phyloP scores from a whole-genome alignment of 1,284 basidiomycete species.

The Leccinum subspadiceum region DNA sequence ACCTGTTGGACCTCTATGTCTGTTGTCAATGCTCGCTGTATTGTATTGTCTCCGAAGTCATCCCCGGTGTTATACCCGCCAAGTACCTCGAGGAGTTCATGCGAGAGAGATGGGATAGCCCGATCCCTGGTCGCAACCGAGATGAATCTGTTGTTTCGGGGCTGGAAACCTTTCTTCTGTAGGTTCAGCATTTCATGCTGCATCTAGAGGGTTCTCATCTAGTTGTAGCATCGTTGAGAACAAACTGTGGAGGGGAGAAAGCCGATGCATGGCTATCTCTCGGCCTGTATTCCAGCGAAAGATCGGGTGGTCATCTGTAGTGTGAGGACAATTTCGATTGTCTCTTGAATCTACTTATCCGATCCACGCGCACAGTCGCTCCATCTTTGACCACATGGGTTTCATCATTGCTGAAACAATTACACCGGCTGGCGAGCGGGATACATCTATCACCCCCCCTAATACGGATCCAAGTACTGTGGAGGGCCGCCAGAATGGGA shows the following conservation, averaged over 20 bases:
- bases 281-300: constrained; percentile 58
- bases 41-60: constrained; percentile 62
- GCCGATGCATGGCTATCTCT: constrained; percentile 51
- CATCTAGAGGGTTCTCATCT: constrained; percentile 12
- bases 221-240: constrained; percentile 64
- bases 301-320: constrained; percentile 60
- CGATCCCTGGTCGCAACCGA: constrained; percentile 39
- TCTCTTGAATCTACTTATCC: constrained; percentile 13
- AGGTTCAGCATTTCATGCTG: constrained; percentile 6
- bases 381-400: constrained; percentile 59
- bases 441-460: constrained; percentile 53
- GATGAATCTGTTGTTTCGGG: constrained; percentile 53
- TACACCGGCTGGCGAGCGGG: constrained; percentile 24
- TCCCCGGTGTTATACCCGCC: constrained; percentile 67
- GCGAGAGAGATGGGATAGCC: constrained; percentile 41
- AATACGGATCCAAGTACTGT: constrained; percentile 44
- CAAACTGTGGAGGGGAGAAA: constrained; percentile 68
- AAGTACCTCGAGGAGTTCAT: constrained; percentile 47
- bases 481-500: constrained; percentile 50
- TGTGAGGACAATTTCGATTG: constrained; percentile 44
- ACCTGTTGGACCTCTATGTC: constrained; percentile 69
- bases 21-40: constrained; percentile 80
- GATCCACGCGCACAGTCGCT: constrained; percentile 33
- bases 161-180: constrained; percentile 70
- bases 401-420: constrained; percentile 45